Evolutionary conservation across 371 early-diverging fungal species (phyloP), one percentile per base, ranked within the genome.

Genomic region (Mortierella sp.): DNA sequence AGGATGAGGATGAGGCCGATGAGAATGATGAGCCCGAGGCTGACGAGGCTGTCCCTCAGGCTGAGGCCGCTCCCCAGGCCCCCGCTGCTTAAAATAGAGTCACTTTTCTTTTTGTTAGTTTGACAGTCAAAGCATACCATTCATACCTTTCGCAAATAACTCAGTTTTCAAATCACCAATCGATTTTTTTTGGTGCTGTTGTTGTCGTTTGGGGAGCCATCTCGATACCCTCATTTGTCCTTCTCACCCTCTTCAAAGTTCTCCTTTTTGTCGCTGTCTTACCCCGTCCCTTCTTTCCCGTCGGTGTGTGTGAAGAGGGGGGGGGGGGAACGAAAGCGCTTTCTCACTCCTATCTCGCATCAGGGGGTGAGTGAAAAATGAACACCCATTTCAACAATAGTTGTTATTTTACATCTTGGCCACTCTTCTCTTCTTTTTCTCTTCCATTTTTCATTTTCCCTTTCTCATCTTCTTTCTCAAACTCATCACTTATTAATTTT

Each of bases 1-100:
- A 60, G 42, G 81, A 76, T 19, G 74, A 81, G 34, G 63, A 74
- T 50, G 76, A 68, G 44, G 42, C 21, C 19, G 38, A 63, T 34
- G 65, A 79, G 42, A 5, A 38, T 38, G 63, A 63, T 19, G 63
- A 63, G 34, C 63, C 63, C 21, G 34, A 63, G 34, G 38, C 42
- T 10, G 42, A 34, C 10, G 68, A 68, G 6, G 24, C 68, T 6
- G 65, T 6, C 42, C 24, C 19, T n/a, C 19, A 58, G 10, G 21
- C 65, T 42, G 42, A 42, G 2, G 38, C 44, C 13, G n/a, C n/a
- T 55, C 58, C 31, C 13, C 31, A n/a, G 5, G 13, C 28, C 24
- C 11, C 19, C 24, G 44, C 44, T 24, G 8, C 24, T 24, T 68
- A 68, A 63, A 19, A 31, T 63, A 34, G 63, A 34, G 13, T 11